Base-by-base conservation (phyloP, 192 early-diverging fungal genomes). In the Chytriomyces hyalinus region DNA sequence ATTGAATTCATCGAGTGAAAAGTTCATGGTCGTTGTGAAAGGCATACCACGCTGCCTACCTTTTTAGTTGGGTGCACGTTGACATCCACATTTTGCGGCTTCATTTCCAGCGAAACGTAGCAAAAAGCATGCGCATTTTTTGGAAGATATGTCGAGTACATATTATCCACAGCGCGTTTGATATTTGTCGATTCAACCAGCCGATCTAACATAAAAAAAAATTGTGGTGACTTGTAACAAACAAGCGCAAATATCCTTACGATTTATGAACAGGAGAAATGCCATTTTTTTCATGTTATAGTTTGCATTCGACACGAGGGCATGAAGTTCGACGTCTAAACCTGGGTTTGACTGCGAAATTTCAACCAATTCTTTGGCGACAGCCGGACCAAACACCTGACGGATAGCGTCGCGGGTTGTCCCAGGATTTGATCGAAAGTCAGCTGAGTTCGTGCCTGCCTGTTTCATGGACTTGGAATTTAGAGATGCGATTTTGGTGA, bases 31-130 rank as follows among this genome's bases (percentile, higher is more conserved):
- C 53, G 0, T 57, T 2, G 1, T 10, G 20, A 3, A 57, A 57
- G n/a, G 15, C 20, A 66, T 91, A 92, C 85, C 96, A 36, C 36
- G 4, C 36, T 36, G 36, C 36, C 22, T 24, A 72, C 92, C 7
- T 92, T 88, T 73, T 99, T 99, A 45, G 98, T 97, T 1, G 98
- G 97, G 82, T 98, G 98, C 1, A 99, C 95, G 80, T 99, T 99
- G 2, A 99, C 98, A 79, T 99, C 98, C 3, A 99, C 92, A 72
- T 93, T 95, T 60, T 90, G 81, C 0, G 96, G 93, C 47, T 92
- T 92, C 67, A 99, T 93, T 20, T 90, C 88, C n/a, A 99, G 81
- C 61, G 91, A 90, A 48, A 99, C 80, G 79, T 99, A 99, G 6
- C 95, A 88, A 86, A 97, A 98, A 11, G 94, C 94, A 77, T 96